Base-by-base conservation (phyloP, 176 grass and related monocot genomes). In the Ananas comosus region DNA sequence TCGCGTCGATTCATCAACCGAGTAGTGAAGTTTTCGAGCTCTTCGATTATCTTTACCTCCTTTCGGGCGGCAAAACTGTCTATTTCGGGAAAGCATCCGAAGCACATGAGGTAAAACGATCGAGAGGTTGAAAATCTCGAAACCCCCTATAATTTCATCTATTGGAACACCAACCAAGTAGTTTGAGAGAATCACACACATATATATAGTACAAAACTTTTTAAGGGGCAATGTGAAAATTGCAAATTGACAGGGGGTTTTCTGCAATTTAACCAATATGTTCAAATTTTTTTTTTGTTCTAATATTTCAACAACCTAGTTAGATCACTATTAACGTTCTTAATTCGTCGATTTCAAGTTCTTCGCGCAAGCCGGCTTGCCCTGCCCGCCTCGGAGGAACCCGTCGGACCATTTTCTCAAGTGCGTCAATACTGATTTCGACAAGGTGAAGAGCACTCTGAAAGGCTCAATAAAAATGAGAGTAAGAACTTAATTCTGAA, bases 11-110 rank as follows among this genome's bases (percentile, higher is more conserved):
- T 74, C 95, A 99, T 81, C 95, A 99, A 80, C 95, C 95, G 48
- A 99, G 89, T 84, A 99, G 95, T 16, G 95, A 99, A 78, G 95
- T 99, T 17, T 99, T 99, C 28, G 95, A 94, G 82, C 84, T 99
- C 27, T 99, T 99, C 63, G 95, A 99, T 88, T 84, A 79, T 73
- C 79, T 99, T 53, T 99, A 91, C 74, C 84, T 99, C 75, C 87
- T 99, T 4, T 94, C 95, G 14, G 85, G 95, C n/a, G 95, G 95
- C 80, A 94, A 91, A 68, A 91, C 87, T n/a, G 85, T 90, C n/a
- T 99, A 99, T 80, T 99, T 99, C 48, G 95, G 95, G 9, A 84
- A 73, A 69, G 85, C 82, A 10, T 82, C 90, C 2, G 84, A 94
- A 65, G 84, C 95, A 63, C 93, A 79, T 66, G 95, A 94, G 87